These are phyloP conservation scores for Pythium graminicola DNA, from an alignment of 352 stramenopile species.

Conservation along the genomic window DNA sequence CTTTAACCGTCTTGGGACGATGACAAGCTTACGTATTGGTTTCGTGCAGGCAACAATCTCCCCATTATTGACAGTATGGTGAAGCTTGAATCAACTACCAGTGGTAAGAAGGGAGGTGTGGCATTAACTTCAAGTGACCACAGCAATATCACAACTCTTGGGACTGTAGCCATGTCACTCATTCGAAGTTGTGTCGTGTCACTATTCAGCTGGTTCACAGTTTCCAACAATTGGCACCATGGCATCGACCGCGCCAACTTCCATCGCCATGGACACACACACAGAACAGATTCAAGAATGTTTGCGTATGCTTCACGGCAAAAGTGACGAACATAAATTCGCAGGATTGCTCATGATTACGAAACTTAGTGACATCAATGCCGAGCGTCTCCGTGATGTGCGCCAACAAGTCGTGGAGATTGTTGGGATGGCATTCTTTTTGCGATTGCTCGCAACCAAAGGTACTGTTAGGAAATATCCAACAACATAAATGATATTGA, in stretches of 20 bases:
- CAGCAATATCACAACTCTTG: no score
- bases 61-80: no score
- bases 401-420: conserved; percentile 52
- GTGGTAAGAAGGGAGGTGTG: no score
- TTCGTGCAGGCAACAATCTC: no score
- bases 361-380: conserved; percentile 51
- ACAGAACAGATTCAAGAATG: conserved; percentile 38
- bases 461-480: no score
- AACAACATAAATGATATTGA: no score
- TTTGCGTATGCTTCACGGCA: conserved; percentile 58
- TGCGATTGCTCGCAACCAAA: conserved; percentile 72
- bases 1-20: no score
- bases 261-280: conserved; percentile 5
- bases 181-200: neutral
- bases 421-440: conserved; percentile 64
- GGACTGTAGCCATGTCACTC: no score
- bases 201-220: neutral
- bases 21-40: no score
- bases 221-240: neutral
- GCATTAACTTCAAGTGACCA: no score
- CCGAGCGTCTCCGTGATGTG: conserved; percentile 40
- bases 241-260: neutral
- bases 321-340: conserved; percentile 84
- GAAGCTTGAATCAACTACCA: no score
- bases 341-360: conserved; percentile 82